phyloP scores from a whole-genome alignment of 116 monocot species.

The Zostera marina region DNA sequence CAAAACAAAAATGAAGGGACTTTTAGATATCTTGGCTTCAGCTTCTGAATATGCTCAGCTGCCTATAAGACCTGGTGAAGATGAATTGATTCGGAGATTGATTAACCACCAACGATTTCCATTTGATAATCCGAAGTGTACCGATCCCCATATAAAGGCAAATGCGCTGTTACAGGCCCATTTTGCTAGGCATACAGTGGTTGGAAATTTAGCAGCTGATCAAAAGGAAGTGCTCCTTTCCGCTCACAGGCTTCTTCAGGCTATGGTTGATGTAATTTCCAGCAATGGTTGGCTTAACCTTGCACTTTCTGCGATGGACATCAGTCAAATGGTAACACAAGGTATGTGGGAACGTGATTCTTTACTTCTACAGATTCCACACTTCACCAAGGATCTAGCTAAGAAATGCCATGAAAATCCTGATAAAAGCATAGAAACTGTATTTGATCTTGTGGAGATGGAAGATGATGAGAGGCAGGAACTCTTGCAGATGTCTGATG shows the following conservation, averaged over 20 bases:
- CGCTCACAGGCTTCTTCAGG: conserved; percentile 75
- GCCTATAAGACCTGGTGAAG: conserved; percentile 87
- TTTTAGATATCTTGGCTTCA: conserved; percentile 72
- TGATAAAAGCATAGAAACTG: conserved; percentile 36
- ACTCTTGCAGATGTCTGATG: conserved; percentile 69
- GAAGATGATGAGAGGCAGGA: conserved; percentile 61
- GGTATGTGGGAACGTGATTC: conserved; percentile 92
- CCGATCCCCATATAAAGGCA: conserved; percentile 89
- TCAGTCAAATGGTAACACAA: conserved; percentile 96
- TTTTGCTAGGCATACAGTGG: conserved; percentile 65
- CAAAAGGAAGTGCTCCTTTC: conserved; percentile 81
- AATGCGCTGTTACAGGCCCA: conserved; percentile 89
- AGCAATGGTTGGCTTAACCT: conserved; percentile 85
- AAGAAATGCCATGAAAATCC: conserved; percentile 74
- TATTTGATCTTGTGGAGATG: conserved; percentile 89
- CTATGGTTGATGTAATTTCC: conserved; percentile 97
- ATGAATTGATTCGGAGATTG: conserved; percentile 68
- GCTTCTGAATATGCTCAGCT: conserved; percentile 84
- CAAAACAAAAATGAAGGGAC: conserved; percentile 85
- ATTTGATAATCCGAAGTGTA: conserved; percentile 66
- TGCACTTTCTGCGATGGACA: conserved; percentile 68
- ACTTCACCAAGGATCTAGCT: conserved; percentile 78
- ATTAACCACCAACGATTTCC: conserved; percentile 87
- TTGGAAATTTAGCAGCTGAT: conserved; percentile 75
- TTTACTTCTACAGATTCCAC: conserved; percentile 72